These are phyloP conservation scores for Metarhizium rileyi DNA, from an alignment of 2,329 filamentous ascomycete species.

Conservation along the genomic window DNA sequence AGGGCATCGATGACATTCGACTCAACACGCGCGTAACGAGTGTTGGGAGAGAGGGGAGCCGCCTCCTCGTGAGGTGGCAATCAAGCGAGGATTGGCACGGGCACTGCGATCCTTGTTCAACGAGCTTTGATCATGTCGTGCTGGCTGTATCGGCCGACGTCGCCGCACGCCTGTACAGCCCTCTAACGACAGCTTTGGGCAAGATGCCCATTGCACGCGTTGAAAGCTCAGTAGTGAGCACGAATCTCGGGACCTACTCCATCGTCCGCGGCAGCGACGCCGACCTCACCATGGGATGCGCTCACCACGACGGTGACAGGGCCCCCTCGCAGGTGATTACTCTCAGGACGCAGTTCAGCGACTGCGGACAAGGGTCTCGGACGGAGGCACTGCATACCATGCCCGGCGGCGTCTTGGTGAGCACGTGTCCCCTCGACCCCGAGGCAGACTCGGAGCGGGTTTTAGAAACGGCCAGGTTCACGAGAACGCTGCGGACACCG, in stretches of 20 bases:
- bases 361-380: conserved; percentile 13
- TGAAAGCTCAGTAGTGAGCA: conserved; percentile 33
- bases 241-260: conserved; percentile 5
- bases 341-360: conserved; percentile 25
- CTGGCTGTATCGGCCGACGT: conserved; percentile 46
- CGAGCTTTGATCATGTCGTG: conserved; percentile 40
- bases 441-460: conserved; percentile 26
- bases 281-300: conserved; percentile 13
- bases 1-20: conserved; percentile 28
- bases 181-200: conserved; percentile 25
- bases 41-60: conserved; percentile 17
- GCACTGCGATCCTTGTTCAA: conserved; percentile 11
- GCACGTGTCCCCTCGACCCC: conserved; percentile 35
- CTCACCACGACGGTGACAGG: conserved; percentile 17
- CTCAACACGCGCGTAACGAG: conserved; percentile 28
- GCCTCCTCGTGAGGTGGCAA: conserved; percentile 26
- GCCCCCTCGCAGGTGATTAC: conserved; percentile 26
- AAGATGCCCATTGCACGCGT: conserved; percentile 39
- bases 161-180: conserved; percentile 36
- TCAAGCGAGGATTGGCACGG: conserved; percentile 7
- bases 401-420: conserved; percentile 40
- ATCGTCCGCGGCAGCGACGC: conserved; percentile 4
- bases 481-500: conserved; percentile 40
- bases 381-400: conserved; percentile 45
- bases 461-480: conserved; percentile 38